Conservation (phyloP, 2,329 filamentous ascomycete species). For the Pseudopyricularia cyperi region DNA sequence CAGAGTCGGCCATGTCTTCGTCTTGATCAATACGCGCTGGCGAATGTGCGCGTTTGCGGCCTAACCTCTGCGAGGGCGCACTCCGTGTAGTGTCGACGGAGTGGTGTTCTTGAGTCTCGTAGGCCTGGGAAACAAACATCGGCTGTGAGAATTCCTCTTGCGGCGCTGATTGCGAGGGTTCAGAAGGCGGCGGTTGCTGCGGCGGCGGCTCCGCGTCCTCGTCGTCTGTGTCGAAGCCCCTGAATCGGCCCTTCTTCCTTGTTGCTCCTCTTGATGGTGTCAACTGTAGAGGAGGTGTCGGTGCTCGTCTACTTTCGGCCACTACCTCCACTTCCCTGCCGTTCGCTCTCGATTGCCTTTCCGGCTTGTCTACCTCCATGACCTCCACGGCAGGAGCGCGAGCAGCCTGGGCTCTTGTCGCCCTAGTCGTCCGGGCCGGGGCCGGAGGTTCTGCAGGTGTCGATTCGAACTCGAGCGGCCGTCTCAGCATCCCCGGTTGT, state of each 20-base stretch:
- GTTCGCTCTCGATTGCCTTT: constrained; percentile 10
- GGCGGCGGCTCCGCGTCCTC: constrained; percentile 20
- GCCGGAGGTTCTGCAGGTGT: constrained; percentile 10
- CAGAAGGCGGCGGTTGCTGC: constrained; percentile 2
- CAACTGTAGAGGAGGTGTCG: background rate
- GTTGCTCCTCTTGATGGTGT: constrained; percentile 3
- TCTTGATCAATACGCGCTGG: constrained; percentile 25
- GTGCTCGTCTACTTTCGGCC: constrained; percentile 2
- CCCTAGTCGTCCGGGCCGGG: background rate
- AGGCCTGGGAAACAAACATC: constrained; percentile 44
- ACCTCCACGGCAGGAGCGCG: background rate
- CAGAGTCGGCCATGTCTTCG: constrained; percentile 56
- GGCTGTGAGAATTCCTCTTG: constrained; percentile 21
- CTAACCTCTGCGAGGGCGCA: constrained; percentile 12
- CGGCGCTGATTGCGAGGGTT: background rate
- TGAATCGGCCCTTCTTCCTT: constrained; percentile 42
- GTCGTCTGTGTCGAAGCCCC: constrained; percentile 48
- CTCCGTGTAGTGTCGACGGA: constrained; percentile 8
- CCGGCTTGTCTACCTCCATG: constrained; percentile 14
- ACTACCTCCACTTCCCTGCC: constrained; percentile 3
- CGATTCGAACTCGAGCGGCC: constrained; percentile 44
- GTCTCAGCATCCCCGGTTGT: constrained; percentile 59
- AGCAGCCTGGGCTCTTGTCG: background rate
- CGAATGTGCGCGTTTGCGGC: constrained; percentile 32
- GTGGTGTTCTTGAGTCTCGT: constrained; percentile 11